Conservation (phyloP, 768 basidiomycete genomes). For the Pleurotus djamor region DNA sequence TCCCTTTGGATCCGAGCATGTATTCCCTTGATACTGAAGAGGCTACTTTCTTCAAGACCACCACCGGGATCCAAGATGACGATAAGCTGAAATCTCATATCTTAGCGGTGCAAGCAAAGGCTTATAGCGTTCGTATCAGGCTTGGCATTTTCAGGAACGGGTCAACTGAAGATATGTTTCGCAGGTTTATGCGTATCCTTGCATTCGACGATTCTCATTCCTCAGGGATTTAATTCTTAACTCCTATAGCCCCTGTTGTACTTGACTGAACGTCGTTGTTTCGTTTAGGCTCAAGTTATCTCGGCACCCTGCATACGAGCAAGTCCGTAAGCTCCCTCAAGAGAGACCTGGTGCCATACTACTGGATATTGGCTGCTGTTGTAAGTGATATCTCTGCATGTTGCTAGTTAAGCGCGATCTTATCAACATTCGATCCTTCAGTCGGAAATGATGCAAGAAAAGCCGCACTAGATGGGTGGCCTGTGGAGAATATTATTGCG, state of each 20-base stretch:
- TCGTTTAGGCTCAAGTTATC: constrained; percentile 24
- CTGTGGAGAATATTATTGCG: constrained; percentile 29
- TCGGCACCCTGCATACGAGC: constrained; percentile 27
- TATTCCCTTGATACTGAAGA: constrained; percentile 25
- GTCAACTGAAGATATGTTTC: not conserved
- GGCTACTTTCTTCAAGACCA: constrained; percentile 28
- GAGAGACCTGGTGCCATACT: constrained; percentile 26
- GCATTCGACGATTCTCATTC: constrained; percentile 27
- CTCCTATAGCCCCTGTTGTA: not conserved
- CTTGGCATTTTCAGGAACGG: not conserved
- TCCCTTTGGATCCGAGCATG: constrained; percentile 5
- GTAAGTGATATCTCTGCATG: constrained; percentile 19
- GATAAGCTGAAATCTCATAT: constrained; percentile 36
- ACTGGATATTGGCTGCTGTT: constrained; percentile 42
- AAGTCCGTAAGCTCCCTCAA: constrained; percentile 23
- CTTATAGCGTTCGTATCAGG: constrained; percentile 20
- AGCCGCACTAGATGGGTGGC: constrained; percentile 36
- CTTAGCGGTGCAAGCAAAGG: constrained; percentile 30
- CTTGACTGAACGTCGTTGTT: not conserved
- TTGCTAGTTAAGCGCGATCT: not conserved
- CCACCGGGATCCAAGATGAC: constrained; percentile 34
- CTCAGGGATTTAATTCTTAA: constrained; percentile 13
- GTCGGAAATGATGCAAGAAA: constrained; percentile 41
- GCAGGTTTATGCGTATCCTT: constrained; percentile 27
- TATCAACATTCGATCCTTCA: constrained; percentile 10